Base-by-base conservation (phyloP, 83 land plant species). In the Diphasiastrum complanatum region DNA sequence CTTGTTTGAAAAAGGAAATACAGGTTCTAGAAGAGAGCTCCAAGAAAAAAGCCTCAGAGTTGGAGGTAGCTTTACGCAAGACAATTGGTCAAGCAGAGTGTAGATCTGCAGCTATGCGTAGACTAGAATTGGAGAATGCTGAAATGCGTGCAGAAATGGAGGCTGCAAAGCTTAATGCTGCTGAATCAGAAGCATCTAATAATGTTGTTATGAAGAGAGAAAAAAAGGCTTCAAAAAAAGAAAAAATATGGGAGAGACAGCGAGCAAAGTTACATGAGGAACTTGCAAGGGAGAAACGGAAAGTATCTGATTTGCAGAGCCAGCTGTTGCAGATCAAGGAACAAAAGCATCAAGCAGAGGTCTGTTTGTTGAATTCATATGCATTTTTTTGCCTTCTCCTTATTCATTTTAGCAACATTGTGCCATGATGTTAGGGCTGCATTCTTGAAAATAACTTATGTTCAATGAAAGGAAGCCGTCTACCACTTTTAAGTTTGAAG, bases 161-260 rank as follows among this genome's bases (percentile, higher is more conserved):
- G 60, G 83, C 82, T 80, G 91, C 91, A 12, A 85, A 83, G 57
- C 57, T 85, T 48, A 85, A 81, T 72, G 91, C 86, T 10, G 57
- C 86, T 36, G 91, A 85, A 38, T 85, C 91, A 6, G 72, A 61
- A 4, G 66, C 38, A 2, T 67, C 69, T 1, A 71, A 84, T 58
- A 65, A 71, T 35, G 86, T 82, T 68, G 71, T 77, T 60, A 78
- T 76, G 36, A 85, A 75, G 57, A 72, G 80, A 64, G 91, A 83
- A 75, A 82, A 78, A 61, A 82, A 78, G 66, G 61, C 68, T 29
- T 59, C 62, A 26, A 83, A 83, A 74, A 79, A 66, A 73, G 67
- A 75, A 12, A 47, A 74, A 56, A 68, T 70, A 22, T 79, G 86
- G 84, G 91, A 86, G 52, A 82, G 78, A 70, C 86, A 78, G 67